Evolutionary conservation across 2,329 filamentous ascomycete species (phyloP), one percentile per base, ranked within the genome.

Genomic region (Raffaelea ambrosiae): DNA sequence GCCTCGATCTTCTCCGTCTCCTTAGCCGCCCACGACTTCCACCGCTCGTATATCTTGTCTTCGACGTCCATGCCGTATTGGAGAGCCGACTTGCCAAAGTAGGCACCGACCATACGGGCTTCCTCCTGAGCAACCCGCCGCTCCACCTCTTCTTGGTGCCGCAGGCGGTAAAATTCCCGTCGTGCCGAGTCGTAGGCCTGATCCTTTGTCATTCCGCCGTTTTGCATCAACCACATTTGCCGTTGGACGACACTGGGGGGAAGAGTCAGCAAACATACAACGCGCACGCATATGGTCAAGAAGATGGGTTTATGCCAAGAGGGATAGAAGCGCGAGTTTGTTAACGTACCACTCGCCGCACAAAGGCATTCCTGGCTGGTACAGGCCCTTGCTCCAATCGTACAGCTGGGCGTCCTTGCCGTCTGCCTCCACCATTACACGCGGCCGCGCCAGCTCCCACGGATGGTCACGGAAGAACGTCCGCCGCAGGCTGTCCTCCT

Each of bases 401-500:
- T 81, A 82, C 47, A 69, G 72, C 63, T 84, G 79, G 45, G 79
- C 73, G 61, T 98, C 91, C 61, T 84, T 86, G 46, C 93, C 93
- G 59, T 91, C 85, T 56, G 82, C 73, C 68, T 98, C 93, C 10
- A 97, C 69, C 42, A 98, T 72, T 50, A 95, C 74, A 56, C 88
- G 77, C 47, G 93, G 93, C 53, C 91, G 77, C 18, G 93, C 93
- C 61, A 98, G 71, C 68, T 98, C 93, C 93, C 93, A 98, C 5
- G 93, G 93, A 63, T 98, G 93, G 65, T 98, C 91, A 60, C 76
- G 81, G 71, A 87, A 98, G 70, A 97, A 98, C 23, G 83, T 79
- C 56, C 69, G 73, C 54, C 93, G 83, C 59, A 98, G 73, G 51
- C 70, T 67, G 66, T 98, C 93, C 65, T 98, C 93, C 51, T 85